phyloP scores from a whole-genome alignment of 2,329 filamentous ascomycete species.

The Neonectria punicea region DNA sequence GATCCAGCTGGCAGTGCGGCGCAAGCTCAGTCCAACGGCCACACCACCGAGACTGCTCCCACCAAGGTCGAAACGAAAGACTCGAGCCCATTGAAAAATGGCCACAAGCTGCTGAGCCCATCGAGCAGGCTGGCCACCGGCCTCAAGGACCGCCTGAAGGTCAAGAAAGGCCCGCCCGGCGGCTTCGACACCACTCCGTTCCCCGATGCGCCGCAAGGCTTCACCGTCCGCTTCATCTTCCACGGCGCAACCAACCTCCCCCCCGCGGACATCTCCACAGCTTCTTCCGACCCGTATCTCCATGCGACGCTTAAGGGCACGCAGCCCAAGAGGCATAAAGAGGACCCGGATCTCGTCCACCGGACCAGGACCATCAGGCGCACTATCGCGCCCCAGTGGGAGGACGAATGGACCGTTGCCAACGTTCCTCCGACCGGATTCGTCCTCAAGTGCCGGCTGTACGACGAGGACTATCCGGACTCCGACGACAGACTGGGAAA shows the following conservation, averaged over 20 bases:
- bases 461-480: conserved; percentile 90
- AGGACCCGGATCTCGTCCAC: conserved; percentile 79
- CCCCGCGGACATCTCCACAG: conserved; percentile 79
- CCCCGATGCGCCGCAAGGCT: conserved; percentile 78
- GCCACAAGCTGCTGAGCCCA: conserved; percentile 24
- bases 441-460: conserved; percentile 84
- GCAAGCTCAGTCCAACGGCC: conserved; percentile 27
- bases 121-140: conserved; percentile 28
- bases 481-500: conserved; percentile 90
- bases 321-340: conserved; percentile 82
- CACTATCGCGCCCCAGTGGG: conserved; percentile 81
- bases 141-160: conserved; percentile 41
- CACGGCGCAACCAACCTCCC: conserved; percentile 84
- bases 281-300: conserved; percentile 87
- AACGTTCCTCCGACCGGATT: conserved; percentile 87
- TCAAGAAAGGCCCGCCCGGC: conserved; percentile 67
- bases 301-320: conserved; percentile 77
- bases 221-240: conserved; percentile 86
- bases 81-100: conserved; percentile 20
- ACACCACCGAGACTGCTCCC: background rate
- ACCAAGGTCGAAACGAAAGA: background rate
- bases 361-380: conserved; percentile 81
- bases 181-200: conserved; percentile 85
- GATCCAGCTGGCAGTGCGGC: conserved; percentile 23
- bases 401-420: conserved; percentile 87